Evolutionary conservation across 768 basidiomycete genomes (phyloP).

Genomic region (Naematelia aurantialba): DNA sequence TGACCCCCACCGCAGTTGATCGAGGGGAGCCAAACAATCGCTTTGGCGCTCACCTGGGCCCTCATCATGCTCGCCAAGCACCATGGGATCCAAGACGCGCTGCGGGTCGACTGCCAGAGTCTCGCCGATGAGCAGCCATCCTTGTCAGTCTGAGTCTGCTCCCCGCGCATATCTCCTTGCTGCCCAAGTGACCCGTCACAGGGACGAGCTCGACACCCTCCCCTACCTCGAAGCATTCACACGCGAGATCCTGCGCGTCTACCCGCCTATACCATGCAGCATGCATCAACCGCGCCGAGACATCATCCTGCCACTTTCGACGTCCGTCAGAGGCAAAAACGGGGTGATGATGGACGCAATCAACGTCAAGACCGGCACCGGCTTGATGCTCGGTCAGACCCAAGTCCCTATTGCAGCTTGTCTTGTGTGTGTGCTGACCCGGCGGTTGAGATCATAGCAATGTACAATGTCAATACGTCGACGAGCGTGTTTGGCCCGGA

Average conservation of each 20-base stretch:
- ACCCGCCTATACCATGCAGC: constrained; percentile 15
- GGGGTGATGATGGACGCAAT: constrained; percentile 24
- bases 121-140: constrained; percentile 37
- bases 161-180: not conserved
- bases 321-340: constrained; percentile 18
- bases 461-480: constrained; percentile 17
- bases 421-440: not conserved
- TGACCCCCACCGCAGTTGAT: constrained; percentile 14
- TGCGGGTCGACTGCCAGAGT: constrained; percentile 62
- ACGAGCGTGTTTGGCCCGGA: constrained; percentile 29
- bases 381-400: not conserved
- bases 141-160: constrained; percentile 22
- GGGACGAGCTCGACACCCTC: constrained; percentile 58
- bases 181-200: constrained; percentile 51
- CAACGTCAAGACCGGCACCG: constrained; percentile 23
- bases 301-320: constrained; percentile 12
- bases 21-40: constrained; percentile 72
- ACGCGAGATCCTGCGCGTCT: constrained; percentile 19
- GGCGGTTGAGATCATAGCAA: not conserved
- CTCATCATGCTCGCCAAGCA: constrained; percentile 67
- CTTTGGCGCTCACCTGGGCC: constrained; percentile 74
- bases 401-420: no score
- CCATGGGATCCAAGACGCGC: constrained; percentile 62
- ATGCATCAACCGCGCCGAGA: constrained; percentile 13
- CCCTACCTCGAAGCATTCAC: constrained; percentile 71